These are phyloP conservation scores for Aeschynomene evenia DNA, from an alignment of 306 rosid species.

Conservation along the genomic window DNA sequence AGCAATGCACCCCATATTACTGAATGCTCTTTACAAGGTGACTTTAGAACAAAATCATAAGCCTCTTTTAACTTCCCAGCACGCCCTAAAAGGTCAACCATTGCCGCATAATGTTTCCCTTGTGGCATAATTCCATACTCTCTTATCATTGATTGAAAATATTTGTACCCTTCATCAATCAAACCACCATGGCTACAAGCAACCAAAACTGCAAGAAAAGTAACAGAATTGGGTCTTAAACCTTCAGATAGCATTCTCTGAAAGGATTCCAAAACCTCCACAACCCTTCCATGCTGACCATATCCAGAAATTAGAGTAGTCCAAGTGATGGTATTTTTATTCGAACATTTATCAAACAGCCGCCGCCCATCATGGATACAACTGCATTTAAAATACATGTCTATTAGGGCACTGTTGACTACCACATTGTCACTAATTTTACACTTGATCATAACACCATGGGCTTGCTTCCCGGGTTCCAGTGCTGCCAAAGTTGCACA, in stretches of 20 bases:
- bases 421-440: conserved; percentile 56
- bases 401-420: conserved; percentile 66
- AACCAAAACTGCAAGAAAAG: conserved; percentile 76
- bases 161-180: conserved; percentile 57
- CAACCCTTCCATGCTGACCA: conserved; percentile 68
- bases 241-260: conserved; percentile 62
- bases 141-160: conserved; percentile 64
- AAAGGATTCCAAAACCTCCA: conserved; percentile 61
- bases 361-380: conserved; percentile 50
- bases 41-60: conserved; percentile 51
- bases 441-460: conserved; percentile 61
- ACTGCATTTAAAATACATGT: conserved; percentile 81
- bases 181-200: conserved; percentile 84
- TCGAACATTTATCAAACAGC: conserved; percentile 53
- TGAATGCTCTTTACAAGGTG: conserved; percentile 65
- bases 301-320: conserved; percentile 70
- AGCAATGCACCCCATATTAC: conserved; percentile 76
- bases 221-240: conserved; percentile 65
- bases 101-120: conserved; percentile 68
- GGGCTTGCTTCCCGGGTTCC: conserved; percentile 67
- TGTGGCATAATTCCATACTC: conserved; percentile 65
- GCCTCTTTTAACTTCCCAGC: conserved; percentile 67
- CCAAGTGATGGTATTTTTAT: conserved; percentile 72
- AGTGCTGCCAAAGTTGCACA: conserved; percentile 68
- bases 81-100: conserved; percentile 71